Evolutionary conservation across 2,329 filamentous ascomycete genomes (phyloP), one percentile per base, ranked within the genome.

Genomic region (Stemphylium beticola): DNA sequence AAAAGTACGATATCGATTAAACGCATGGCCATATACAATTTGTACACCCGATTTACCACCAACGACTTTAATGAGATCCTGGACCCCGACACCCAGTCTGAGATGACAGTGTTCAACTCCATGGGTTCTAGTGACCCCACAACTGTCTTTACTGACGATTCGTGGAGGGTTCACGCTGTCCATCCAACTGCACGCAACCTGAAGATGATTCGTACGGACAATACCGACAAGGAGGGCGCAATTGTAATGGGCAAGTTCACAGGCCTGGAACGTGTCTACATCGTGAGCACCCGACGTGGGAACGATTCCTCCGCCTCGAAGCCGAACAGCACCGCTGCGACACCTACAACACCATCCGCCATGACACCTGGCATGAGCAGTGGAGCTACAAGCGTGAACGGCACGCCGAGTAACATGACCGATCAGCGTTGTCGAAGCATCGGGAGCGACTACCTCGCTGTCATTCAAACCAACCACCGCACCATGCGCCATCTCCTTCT

Each of bases 401-500:
- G 62, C 61, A 69, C 63, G 32, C 71, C 62, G 57, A 64, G 42
- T 8, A 64, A 59, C 4, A 62, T 60, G 8, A 22, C 14, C 4
- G 65, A 69, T 51, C 57, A 72, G 51, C 61, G 69, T 26, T 69
- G 60, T 46, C 69, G 66, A 69, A 80, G 57, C 34, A 41, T 79
- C 0, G 77, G 73, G 4, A 70, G 73, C 50, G 75, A 77, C 12
- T 85, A 83, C 62, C 68, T 87, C 4, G 78, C 82, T 22, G 77
- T 74, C 32, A 79, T 87, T 53, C 78, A 81, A 17, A 69, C 74
- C 1, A 75, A 80, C 36, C 83, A 86, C 59, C 59, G 75, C 18
- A 81, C 76, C 1, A 69, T 88, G 36, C 79, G 78, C 38, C 83
- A 85, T 60, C 78, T 88, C 5, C 78, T 87, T 2, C 78, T 88